Percentiles rank a stretch among this genome's conserved stretches.
Evolutionary conservation across 495 filamentous ascomycete species (phyloP).

Genomic region (Trichoderma erinaceum): DNA sequence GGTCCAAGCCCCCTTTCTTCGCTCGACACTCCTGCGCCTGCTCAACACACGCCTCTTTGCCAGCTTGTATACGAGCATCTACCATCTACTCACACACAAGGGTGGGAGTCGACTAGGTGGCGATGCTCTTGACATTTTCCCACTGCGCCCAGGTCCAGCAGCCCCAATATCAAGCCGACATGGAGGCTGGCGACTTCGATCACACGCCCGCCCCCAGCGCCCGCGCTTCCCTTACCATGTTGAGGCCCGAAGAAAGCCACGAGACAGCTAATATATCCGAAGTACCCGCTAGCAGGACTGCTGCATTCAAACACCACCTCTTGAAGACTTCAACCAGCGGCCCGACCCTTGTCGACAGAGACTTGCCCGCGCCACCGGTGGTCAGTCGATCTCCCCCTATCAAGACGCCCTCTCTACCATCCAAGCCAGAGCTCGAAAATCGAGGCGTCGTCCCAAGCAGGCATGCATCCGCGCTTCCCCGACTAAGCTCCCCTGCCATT

Average conservation of each 20-base stretch:
- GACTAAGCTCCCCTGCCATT: background rate
- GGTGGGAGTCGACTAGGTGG: background rate
- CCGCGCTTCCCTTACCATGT: background rate
- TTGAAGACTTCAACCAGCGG: background rate
- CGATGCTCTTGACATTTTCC: background rate
- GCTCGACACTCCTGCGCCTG: background rate
- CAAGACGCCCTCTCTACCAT: background rate
- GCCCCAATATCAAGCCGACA: background rate
- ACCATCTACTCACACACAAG: background rate
- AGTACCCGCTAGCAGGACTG: background rate
- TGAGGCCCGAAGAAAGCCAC: background rate
- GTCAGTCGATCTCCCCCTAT: background rate
- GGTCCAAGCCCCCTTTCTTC: background rate
- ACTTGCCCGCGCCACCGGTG: background rate
- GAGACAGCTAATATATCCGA: background rate
- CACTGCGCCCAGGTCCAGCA: background rate
- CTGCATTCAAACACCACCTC: background rate
- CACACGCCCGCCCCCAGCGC: background rate
- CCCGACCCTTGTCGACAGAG: conserved; percentile 3
- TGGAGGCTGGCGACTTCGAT: conserved; percentile 1
- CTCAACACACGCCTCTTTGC: background rate
- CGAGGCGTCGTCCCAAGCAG: background rate
- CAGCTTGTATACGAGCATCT: background rate
- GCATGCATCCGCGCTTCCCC: background rate
- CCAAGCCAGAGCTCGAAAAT: conserved; percentile 1